Conservation (phyloP, 148 eudicot species). For the Drosera capensis region DNA sequence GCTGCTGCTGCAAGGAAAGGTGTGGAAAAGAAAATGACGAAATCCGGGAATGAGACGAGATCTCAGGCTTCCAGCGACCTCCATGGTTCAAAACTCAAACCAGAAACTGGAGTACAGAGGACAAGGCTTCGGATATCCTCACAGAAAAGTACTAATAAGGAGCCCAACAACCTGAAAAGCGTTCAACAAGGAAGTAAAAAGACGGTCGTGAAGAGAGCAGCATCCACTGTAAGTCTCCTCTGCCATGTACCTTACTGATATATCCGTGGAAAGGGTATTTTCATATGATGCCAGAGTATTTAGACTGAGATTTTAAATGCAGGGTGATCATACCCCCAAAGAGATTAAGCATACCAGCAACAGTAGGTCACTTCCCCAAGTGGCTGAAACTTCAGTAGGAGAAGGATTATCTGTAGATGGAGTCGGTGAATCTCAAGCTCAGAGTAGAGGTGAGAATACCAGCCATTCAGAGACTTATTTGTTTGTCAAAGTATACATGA, state of each 20-base stretch:
- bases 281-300: not conserved
- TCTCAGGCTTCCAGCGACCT: not conserved
- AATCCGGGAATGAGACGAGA: constrained; percentile 7
- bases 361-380: constrained; percentile 3
- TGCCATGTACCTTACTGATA: not conserved
- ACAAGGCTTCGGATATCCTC: constrained; percentile 5
- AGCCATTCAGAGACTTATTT: not conserved
- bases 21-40: constrained; percentile 11
- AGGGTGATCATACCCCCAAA: constrained; percentile 11
- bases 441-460: constrained; percentile 13
- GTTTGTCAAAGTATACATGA: not conserved
- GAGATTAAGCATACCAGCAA: not conserved
- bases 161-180: constrained; percentile 9
- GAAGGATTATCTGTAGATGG: constrained; percentile 8
- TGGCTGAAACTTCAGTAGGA: not conserved
- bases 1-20: constrained; percentile 7
- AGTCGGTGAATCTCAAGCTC: constrained; percentile 9
- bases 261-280: not conserved
- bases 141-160: constrained; percentile 4
- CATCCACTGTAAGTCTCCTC: constrained; percentile 12
- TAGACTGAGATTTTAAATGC: constrained; percentile 4
- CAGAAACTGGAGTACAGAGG: not conserved
- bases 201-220: not conserved
- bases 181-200: not conserved
- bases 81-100: constrained; percentile 6